Percentiles rank a stretch among this genome's conserved stretches.
Conservation (phyloP, 495 filamentous ascomycete genomes). For the Gamarada debralockiae region DNA sequence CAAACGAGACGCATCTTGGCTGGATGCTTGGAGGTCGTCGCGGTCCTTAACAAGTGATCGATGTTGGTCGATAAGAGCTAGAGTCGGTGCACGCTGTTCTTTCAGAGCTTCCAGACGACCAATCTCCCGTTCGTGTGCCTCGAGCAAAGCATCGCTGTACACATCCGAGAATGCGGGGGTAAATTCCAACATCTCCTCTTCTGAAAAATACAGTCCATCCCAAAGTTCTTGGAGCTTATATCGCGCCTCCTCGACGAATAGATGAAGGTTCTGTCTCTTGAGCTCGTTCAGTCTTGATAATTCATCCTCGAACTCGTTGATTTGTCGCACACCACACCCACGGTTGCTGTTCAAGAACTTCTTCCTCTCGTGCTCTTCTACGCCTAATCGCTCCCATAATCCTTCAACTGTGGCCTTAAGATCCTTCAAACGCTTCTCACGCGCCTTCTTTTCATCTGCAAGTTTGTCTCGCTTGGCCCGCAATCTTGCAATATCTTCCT, state of each 20-base stretch:
- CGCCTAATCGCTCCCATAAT: slow-evolving; percentile 83
- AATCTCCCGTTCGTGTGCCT: slow-evolving; percentile 83
- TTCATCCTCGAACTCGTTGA: slow-evolving; percentile 94
- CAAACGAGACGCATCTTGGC: slow-evolving; percentile 89
- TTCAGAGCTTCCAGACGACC: slow-evolving; percentile 72
- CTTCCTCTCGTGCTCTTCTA: slow-evolving; percentile 79
- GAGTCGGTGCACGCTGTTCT: slow-evolving; percentile 80
- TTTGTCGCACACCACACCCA: slow-evolving; percentile 79
- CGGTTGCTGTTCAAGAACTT: slow-evolving; percentile 65
- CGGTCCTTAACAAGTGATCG: slow-evolving; percentile 80
- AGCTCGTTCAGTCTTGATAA: slow-evolving; percentile 80
- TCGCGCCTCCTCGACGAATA: slow-evolving; percentile 93
- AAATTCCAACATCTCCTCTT: slow-evolving; percentile 98
- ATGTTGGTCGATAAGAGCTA: slow-evolving; percentile 81
- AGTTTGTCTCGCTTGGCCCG: slow-evolving; percentile 74
- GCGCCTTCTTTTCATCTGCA: slow-evolving; percentile 84
- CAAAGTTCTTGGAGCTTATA: slow-evolving; percentile 88
- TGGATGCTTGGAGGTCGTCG: slow-evolving; percentile 79
- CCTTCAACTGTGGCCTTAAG: slow-evolving; percentile 68
- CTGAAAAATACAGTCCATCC: slow-evolving; percentile 89
- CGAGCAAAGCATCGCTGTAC: slow-evolving; percentile 85
- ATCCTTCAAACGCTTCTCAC: slow-evolving; percentile 79
- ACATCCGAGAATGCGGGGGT: slow-evolving; percentile 88
- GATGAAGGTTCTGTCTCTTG: slow-evolving; percentile 88
- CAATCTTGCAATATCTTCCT: slow-evolving; percentile 74